Conservation (phyloP, 225 moss, liverwort and hornwort genomes). For the Thuidium tamariscinum region DNA sequence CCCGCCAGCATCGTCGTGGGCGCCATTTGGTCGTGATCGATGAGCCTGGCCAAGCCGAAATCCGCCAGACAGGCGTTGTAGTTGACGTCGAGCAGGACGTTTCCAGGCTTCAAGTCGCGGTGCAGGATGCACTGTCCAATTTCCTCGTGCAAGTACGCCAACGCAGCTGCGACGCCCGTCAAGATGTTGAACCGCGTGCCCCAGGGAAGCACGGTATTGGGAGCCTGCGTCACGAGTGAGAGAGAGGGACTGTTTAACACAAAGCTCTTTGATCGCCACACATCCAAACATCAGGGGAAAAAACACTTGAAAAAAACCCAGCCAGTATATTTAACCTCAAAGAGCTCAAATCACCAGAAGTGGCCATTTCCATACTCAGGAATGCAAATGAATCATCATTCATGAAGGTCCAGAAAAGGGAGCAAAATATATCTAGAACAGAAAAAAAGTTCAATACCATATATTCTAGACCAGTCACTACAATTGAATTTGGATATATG, state of each 20-base stretch:
- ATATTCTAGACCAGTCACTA: neutral
- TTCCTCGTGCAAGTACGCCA: constrained; percentile 44
- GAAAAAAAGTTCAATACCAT: no score
- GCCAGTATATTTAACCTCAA: no score
- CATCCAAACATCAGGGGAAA: neutral
- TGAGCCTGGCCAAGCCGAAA: constrained; percentile 35
- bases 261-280: neutral
- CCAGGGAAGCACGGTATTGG: constrained; percentile 30
- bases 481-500: neutral
- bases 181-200: constrained; percentile 38
- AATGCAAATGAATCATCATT: neutral
- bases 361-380: neutral
- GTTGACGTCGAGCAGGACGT: constrained; percentile 30
- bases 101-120: constrained; percentile 31
- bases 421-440: neutral
- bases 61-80: constrained; percentile 39
- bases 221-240: neutral
- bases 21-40: constrained; percentile 24
- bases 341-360: neutral
- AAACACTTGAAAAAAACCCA: neutral
- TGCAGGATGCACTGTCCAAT: constrained; percentile 40
- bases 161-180: constrained; percentile 30
- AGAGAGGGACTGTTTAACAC: neutral
- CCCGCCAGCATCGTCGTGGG: constrained; percentile 36
- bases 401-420: neutral